Percentiles rank a stretch among this genome's conserved stretches.
phyloP scores from a whole-genome alignment of 139 green algal genomes.

The Chloropicon primus region DNA sequence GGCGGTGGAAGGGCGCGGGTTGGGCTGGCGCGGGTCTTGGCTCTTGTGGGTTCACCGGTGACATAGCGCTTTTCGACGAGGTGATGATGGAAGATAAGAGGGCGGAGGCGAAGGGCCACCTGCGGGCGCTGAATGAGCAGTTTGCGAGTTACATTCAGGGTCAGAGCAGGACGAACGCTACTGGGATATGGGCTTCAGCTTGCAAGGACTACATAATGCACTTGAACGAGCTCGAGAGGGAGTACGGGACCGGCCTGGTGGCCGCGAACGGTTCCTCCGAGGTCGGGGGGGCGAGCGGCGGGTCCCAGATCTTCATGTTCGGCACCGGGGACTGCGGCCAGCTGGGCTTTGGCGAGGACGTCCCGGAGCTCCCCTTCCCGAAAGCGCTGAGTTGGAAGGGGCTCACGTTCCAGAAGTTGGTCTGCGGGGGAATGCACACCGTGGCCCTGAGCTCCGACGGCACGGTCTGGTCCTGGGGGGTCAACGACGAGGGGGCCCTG shows the following conservation, averaged over 20 bases:
- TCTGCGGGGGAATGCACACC: constrained; percentile 77
- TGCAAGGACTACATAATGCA: background rate
- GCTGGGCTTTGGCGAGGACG: constrained; percentile 28
- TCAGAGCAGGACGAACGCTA: background rate
- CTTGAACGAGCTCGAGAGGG: background rate
- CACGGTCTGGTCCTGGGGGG: constrained; percentile 59
- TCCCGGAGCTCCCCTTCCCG: constrained; percentile 7
- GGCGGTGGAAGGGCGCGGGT: no score
- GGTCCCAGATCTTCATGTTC: constrained; percentile 4
- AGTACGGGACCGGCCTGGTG: background rate
- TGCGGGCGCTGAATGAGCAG: background rate
- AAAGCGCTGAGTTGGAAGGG: background rate
- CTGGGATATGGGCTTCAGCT: background rate
- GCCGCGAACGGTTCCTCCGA: background rate
- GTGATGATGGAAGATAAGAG: background rate
- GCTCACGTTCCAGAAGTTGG: constrained; percentile 21
- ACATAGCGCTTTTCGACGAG: no score
- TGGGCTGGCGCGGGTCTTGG: no score
- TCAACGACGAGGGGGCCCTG: constrained; percentile 82
- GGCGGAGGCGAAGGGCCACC: background rate
- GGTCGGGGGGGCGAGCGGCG: no score
- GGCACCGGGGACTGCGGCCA: constrained; percentile 42
- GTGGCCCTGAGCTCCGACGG: constrained; percentile 44
- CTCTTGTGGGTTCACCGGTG: no score
- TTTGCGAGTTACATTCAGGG: background rate